Evolutionary conservation across 108 stramenopile genomes (phyloP).

Genomic region (Skeletonema costatum): DNA sequence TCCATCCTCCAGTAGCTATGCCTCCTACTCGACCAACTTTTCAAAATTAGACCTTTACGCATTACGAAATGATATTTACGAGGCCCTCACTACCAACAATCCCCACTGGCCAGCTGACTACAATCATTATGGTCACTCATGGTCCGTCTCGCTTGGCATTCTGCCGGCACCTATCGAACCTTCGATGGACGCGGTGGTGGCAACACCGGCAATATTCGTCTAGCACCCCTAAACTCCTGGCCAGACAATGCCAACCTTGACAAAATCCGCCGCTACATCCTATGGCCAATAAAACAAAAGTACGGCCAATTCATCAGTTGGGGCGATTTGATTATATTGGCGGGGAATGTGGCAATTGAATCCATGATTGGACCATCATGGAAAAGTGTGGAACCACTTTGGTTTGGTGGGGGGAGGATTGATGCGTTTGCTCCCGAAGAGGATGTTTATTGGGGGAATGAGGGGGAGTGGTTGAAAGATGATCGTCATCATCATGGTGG

Average conservation of each 20-base stretch:
- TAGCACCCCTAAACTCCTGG: slow-evolving; percentile 80
- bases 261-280: slow-evolving; percentile 61
- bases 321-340: slow-evolving; percentile 85
- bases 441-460: slow-evolving; percentile 79
- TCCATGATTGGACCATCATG: slow-evolving; percentile 47
- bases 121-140: slow-evolving; percentile 78
- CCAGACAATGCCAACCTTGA: slow-evolving; percentile 85
- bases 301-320: slow-evolving; percentile 63
- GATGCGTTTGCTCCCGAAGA: slow-evolving; percentile 74
- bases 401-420: slow-evolving; percentile 69
- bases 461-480: slow-evolving; percentile 64
- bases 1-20: slow-evolving; percentile 12
- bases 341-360: slow-evolving; percentile 83
- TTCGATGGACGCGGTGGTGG: slow-evolving; percentile 77
- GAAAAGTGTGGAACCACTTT: slow-evolving; percentile 58
- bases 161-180: slow-evolving; percentile 75
- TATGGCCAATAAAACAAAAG: slow-evolving; percentile 83
- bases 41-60: slow-evolving; percentile 41
- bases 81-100: slow-evolving; percentile 57
- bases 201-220: slow-evolving; percentile 64
- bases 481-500: slow-evolving; percentile 12
- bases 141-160: slow-evolving; percentile 71
- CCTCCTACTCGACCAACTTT: slow-evolving; percentile 57
- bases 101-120: slow-evolving; percentile 78
- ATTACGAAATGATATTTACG: slow-evolving; percentile 54